Conservation (phyloP, 371 early-diverging fungal genomes). For the Rhizopus arrhizus region DNA sequence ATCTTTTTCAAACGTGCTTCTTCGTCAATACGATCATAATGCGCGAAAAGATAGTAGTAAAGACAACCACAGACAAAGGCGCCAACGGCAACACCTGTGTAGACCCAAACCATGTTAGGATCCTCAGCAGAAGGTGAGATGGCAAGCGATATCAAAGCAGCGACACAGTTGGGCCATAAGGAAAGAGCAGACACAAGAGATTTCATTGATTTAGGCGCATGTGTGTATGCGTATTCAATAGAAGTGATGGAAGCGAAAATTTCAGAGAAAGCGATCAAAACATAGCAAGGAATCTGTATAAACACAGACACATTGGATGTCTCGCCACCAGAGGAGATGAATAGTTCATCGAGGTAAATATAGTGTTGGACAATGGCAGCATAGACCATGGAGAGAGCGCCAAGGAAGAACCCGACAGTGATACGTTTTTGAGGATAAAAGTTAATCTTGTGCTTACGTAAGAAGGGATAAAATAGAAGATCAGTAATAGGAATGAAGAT, state of each 20-base stretch:
- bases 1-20: constrained; percentile 18
- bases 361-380: constrained; percentile 68
- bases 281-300: constrained; percentile 65
- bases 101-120: constrained; percentile 66
- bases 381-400: constrained; percentile 64
- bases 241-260: constrained; percentile 73
- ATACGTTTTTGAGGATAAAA: constrained; percentile 40
- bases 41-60: constrained; percentile 37
- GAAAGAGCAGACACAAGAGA: constrained; percentile 67
- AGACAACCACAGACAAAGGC: constrained; percentile 38
- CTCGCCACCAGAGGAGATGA: constrained; percentile 21
- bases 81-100: constrained; percentile 57
- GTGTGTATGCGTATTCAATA: constrained; percentile 73
- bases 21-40: constrained; percentile 40
- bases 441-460: constrained; percentile 49
- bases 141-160: constrained; percentile 64
- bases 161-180: constrained; percentile 68
- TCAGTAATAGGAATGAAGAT: constrained; percentile 74
- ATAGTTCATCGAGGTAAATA: constrained; percentile 54
- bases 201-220: constrained; percentile 70
- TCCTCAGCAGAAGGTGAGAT: constrained; percentile 65
- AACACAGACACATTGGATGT: constrained; percentile 53
- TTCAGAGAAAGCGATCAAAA: constrained; percentile 67
- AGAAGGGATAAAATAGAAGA: constrained; percentile 60
- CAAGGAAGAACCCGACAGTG: constrained; percentile 64